Percentiles rank a stretch among this genome's conserved stretches.
Conservation (phyloP, 371 early-diverging fungal species). For the Synchytrium microbalum region DNA sequence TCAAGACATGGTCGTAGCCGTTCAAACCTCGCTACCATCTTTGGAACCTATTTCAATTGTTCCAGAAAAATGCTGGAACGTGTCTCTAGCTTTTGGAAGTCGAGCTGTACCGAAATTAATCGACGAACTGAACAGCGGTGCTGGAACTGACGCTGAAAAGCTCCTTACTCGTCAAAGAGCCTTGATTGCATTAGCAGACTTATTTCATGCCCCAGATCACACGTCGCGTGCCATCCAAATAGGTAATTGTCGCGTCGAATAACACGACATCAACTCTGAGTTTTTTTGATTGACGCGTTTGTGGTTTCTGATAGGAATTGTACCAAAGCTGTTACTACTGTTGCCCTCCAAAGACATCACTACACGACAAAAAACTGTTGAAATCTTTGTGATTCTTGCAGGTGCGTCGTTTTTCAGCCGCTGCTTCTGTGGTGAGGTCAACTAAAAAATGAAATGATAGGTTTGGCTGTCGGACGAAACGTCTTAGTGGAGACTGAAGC, state of each 20-base stretch:
- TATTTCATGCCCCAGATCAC: slow-evolving; percentile 34
- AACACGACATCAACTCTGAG: not conserved
- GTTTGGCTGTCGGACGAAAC: slow-evolving; percentile 32
- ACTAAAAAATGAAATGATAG: slow-evolving; percentile 6
- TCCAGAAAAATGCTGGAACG: no score
- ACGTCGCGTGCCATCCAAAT: slow-evolving; percentile 24
- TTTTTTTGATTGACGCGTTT: slow-evolving; percentile 15
- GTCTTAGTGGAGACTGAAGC: slow-evolving; percentile 20
- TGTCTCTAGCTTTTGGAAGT: no score
- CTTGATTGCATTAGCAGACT: slow-evolving; percentile 31
- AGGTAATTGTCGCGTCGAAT: slow-evolving; percentile 13
- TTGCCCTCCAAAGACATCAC: slow-evolving; percentile 27
- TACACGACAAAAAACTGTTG: slow-evolving; percentile 32
- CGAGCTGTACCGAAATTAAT: no score
- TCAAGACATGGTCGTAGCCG: no score
- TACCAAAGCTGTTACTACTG: slow-evolving; percentile 17
- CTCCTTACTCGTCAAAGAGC: no score
- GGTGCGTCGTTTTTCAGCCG: slow-evolving; percentile 6
- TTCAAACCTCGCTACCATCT: no score
- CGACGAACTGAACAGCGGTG: no score
- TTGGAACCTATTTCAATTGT: no score
- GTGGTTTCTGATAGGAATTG: slow-evolving; percentile 3
- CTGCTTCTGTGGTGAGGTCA: slow-evolving; percentile 3
- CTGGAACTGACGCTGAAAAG: no score
- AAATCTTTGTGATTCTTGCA: slow-evolving; percentile 27